Percentiles rank a stretch among this genome's conserved stretches.
phyloP scores from a whole-genome alignment of 2,329 filamentous ascomycete genomes.

The Sarocladiaceae sp. region DNA sequence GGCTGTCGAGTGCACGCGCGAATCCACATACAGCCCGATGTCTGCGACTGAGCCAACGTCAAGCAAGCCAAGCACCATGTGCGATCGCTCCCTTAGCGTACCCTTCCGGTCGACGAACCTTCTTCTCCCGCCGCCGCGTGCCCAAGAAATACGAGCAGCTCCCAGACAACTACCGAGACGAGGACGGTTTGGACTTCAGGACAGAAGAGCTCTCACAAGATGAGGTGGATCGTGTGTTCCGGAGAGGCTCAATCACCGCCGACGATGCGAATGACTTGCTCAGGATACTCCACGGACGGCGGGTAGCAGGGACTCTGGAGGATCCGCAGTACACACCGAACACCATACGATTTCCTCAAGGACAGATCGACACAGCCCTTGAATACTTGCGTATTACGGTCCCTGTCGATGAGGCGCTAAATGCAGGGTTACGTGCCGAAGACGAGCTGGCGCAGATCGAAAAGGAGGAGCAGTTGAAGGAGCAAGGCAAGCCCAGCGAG shows the following conservation, averaged over 20 bases:
- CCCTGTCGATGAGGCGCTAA: slow-evolving; percentile 53
- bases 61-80: neutral
- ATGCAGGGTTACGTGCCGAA: slow-evolving; percentile 55
- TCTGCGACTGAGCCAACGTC: neutral
- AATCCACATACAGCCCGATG: neutral
- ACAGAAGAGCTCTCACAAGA: slow-evolving; percentile 39
- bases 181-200: slow-evolving; percentile 47
- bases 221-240: slow-evolving; percentile 45
- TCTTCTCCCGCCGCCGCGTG: slow-evolving; percentile 26
- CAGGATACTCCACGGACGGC: slow-evolving; percentile 53
- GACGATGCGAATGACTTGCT: slow-evolving; percentile 46
- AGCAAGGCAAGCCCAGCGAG: neutral
- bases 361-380: slow-evolving; percentile 41
- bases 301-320: slow-evolving; percentile 57
- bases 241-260: slow-evolving; percentile 34
- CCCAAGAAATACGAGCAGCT: slow-evolving; percentile 51
- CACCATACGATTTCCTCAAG: slow-evolving; percentile 35
- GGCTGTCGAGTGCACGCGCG: neutral
- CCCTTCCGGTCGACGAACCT: slow-evolving; percentile 20
- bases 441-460: slow-evolving; percentile 54
- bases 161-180: slow-evolving; percentile 51
- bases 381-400: slow-evolving; percentile 48
- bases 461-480: slow-evolving; percentile 16
- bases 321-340: slow-evolving; percentile 47
- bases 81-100: slow-evolving; percentile 15